Percentiles rank a stretch among this genome's conserved stretches.
phyloP scores from a whole-genome alignment of 139 green algal genomes.

The Pleodorina starrii region DNA sequence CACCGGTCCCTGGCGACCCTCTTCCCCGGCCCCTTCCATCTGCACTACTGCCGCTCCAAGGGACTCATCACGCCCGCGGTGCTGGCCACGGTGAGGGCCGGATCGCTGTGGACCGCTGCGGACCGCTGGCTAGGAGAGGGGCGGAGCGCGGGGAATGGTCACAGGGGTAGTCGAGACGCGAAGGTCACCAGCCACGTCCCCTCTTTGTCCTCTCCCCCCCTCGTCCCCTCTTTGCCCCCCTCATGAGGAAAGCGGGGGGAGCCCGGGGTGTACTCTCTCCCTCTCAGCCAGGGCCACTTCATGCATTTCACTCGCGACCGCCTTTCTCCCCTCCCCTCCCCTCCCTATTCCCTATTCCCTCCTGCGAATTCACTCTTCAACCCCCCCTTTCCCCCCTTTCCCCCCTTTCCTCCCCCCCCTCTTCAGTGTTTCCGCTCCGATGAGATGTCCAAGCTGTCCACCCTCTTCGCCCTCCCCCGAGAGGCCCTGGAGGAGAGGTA shows the following conservation, averaged over 20 bases:
- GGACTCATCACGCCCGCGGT: not conserved
- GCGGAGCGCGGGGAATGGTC: no score
- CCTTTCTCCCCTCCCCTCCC: not conserved
- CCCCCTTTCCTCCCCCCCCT: not conserved
- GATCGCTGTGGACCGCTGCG: no score
- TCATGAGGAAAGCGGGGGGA: no score
- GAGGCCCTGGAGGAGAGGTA: slow-evolving; percentile 24
- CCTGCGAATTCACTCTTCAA: no score
- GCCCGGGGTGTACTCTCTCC: not conserved
- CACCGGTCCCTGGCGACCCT: not conserved
- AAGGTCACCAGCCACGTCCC: no score
- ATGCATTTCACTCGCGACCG: not conserved
- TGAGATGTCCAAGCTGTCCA: not conserved
- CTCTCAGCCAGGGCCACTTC: no score
- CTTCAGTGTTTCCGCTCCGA: not conserved
- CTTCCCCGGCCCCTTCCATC: slow-evolving; percentile 26
- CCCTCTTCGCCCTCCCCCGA: not conserved
- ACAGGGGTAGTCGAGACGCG: no score
- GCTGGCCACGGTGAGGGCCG: not conserved
- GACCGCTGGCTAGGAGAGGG: no score
- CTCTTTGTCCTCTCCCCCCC: not conserved
- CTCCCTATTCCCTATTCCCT: not conserved
- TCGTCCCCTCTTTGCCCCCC: no score
- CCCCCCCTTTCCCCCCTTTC: not conserved
- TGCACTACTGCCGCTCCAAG: not conserved